Evolutionary conservation across 2,329 filamentous ascomycete genomes (phyloP).

Genomic region (Penicillium griseofulvum): DNA sequence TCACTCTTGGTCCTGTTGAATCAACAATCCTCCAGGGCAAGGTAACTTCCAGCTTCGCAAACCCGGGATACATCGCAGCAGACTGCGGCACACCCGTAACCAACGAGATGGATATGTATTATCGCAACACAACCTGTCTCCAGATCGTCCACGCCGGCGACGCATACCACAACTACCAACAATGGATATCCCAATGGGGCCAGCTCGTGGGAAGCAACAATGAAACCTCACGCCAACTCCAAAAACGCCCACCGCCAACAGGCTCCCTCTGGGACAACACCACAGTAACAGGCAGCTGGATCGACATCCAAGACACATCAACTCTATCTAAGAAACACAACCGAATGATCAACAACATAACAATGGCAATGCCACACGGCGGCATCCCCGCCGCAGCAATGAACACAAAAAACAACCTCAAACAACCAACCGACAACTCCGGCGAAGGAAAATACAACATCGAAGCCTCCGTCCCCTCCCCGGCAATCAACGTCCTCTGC

Average conservation of each 20-base stretch:
- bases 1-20: slow-evolving; percentile 59
- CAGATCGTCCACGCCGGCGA: slow-evolving; percentile 68
- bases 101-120: slow-evolving; percentile 36
- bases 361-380: slow-evolving; percentile 72
- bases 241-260: slow-evolving; percentile 57
- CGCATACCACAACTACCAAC: slow-evolving; percentile 65
- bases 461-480: slow-evolving; percentile 66
- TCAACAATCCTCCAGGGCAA: slow-evolving; percentile 52
- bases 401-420: slow-evolving; percentile 60
- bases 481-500: slow-evolving; percentile 70
- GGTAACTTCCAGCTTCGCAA: slow-evolving; percentile 63
- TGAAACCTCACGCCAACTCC: slow-evolving; percentile 42
- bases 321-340: slow-evolving; percentile 49
- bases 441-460: slow-evolving; percentile 69
- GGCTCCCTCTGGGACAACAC: slow-evolving; percentile 70
- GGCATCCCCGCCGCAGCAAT: slow-evolving; percentile 65
- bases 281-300: slow-evolving; percentile 67
- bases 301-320: slow-evolving; percentile 58
- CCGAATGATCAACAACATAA: slow-evolving; percentile 71
- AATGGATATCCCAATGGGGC: slow-evolving; percentile 60
- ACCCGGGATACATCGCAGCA: slow-evolving; percentile 54
- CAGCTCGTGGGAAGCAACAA: slow-evolving; percentile 47
- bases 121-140: slow-evolving; percentile 59
- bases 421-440: slow-evolving; percentile 64
- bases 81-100: slow-evolving; percentile 63